phyloP scores from a whole-genome alignment of 2,329 filamentous ascomycete species.

The Hypoxylon sp. region DNA sequence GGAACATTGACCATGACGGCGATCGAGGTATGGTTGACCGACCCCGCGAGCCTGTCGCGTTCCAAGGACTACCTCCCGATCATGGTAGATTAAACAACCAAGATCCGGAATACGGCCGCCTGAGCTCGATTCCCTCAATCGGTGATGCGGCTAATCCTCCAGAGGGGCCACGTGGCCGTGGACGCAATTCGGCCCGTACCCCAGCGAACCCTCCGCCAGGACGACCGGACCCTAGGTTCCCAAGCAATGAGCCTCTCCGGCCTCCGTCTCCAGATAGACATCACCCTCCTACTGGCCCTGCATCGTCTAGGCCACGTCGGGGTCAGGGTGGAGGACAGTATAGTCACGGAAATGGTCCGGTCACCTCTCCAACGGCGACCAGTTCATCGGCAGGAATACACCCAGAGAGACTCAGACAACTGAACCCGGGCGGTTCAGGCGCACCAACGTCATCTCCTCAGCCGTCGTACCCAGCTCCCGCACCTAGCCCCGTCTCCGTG shows the following conservation, averaged over 20 bases:
- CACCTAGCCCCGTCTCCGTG: slow-evolving; percentile 48
- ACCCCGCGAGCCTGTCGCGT: slow-evolving; percentile 57
- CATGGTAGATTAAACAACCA: slow-evolving; percentile 65
- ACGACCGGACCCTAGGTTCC: slow-evolving; percentile 60
- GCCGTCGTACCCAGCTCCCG: slow-evolving; percentile 44
- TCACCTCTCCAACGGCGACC: slow-evolving; percentile 47
- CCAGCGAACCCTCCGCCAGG: slow-evolving; percentile 55
- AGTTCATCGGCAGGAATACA: slow-evolving; percentile 50
- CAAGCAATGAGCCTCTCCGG: slow-evolving; percentile 57
- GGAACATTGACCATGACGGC: slow-evolving; percentile 54
- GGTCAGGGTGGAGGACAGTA: slow-evolving; percentile 53
- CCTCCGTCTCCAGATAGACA: slow-evolving; percentile 64
- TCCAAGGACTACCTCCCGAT: slow-evolving; percentile 58
- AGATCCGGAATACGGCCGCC: slow-evolving; percentile 73
- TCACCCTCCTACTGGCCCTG: slow-evolving; percentile 65
- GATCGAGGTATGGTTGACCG: slow-evolving; percentile 60
- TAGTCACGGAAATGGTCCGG: slow-evolving; percentile 34
- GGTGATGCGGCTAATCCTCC: slow-evolving; percentile 60
- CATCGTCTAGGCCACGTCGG: slow-evolving; percentile 63
- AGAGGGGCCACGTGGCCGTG: slow-evolving; percentile 68
- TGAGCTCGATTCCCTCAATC: slow-evolving; percentile 65
- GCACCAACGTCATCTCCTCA: slow-evolving; percentile 42
- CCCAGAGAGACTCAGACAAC: slow-evolving; percentile 51
- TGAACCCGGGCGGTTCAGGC: slow-evolving; percentile 40
- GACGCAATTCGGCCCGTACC: slow-evolving; percentile 58